These are phyloP conservation scores for Capsaspora owczarzaki DNA, from an alignment of 78 protist species.

Conservation along the genomic window DNA sequence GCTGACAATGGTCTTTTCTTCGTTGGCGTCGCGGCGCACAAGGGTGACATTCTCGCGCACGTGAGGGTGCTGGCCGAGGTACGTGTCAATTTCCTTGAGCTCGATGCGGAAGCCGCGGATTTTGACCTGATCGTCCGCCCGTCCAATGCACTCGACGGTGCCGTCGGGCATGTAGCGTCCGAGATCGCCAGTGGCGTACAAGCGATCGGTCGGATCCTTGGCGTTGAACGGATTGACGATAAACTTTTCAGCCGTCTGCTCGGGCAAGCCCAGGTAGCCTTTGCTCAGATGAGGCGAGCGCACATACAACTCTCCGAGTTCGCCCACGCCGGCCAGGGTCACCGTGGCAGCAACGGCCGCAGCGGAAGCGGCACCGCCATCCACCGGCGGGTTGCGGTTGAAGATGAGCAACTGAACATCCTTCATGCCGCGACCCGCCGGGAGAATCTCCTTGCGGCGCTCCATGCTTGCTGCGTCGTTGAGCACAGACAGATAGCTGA, in stretches of 20 bases:
- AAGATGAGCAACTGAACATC: conserved; percentile 49
- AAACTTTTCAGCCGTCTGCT: conserved; percentile 43
- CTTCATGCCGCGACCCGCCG: conserved; percentile 59
- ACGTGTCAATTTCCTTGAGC: conserved; percentile 54
- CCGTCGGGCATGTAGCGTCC: conserved; percentile 55
- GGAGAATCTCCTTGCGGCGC: conserved; percentile 36
- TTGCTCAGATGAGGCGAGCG: conserved; percentile 35
- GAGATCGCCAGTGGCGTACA: conserved; percentile 64
- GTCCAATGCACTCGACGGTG: conserved; percentile 55
- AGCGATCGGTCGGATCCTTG: conserved; percentile 6
- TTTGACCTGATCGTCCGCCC: conserved; percentile 67
- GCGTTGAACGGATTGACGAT: conserved; percentile 39
- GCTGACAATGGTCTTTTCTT: conserved; percentile 28
- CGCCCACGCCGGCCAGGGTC: conserved; percentile 35
- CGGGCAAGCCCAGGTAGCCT: conserved; percentile 44
- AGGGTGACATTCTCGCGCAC: conserved; percentile 50
- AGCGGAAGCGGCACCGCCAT: conserved; percentile 7
- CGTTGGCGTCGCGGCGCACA: conserved; percentile 32
- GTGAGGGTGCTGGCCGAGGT: conserved; percentile 6
- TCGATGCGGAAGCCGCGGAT: conserved; percentile 70
- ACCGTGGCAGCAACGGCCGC: background rate
- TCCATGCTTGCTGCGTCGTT: conserved; percentile 8
- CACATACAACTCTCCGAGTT: conserved; percentile 53
- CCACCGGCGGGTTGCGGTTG: background rate
- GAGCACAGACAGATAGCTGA: background rate